Conservation (phyloP, 2,329 filamentous ascomycete species). For the Cladophialophora bantiana region DNA sequence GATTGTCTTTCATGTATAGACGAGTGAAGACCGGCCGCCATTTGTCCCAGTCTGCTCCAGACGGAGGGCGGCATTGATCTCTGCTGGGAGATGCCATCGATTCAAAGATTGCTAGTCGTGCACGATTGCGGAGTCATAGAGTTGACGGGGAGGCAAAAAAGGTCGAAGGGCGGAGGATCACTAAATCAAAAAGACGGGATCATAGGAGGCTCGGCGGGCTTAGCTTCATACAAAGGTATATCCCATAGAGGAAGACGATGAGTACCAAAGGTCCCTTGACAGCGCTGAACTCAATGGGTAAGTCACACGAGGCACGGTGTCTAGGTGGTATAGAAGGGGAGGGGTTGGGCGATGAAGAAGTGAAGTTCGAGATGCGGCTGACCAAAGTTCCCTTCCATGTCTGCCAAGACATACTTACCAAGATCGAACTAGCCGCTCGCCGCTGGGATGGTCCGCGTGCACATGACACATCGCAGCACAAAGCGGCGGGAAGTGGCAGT, state of each 20-base stretch:
- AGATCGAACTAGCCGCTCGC: neutral
- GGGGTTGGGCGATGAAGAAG: neutral
- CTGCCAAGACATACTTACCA: neutral
- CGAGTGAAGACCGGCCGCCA: slow-evolving; percentile 70
- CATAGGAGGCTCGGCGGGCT: slow-evolving; percentile 3
- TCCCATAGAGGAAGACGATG: neutral
- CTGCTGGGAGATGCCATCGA: slow-evolving; percentile 7
- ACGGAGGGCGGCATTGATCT: slow-evolving; percentile 13
- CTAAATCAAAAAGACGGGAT: neutral
- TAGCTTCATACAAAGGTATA: neutral
- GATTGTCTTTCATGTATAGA: slow-evolving; percentile 76
- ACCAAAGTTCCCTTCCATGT: slow-evolving; percentile 8
- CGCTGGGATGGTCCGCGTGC: neutral
- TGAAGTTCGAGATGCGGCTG: slow-evolving; percentile 6
- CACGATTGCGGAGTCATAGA: slow-evolving; percentile 12
- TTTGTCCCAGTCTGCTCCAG: slow-evolving; percentile 63
- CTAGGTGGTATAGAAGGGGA: neutral
- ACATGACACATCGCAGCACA: neutral
- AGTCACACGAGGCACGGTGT: neutral
- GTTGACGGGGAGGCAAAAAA: slow-evolving; percentile 8
- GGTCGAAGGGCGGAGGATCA: neutral
- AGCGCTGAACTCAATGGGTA: neutral
- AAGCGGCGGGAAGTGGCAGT: neutral
- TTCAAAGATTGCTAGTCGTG: neutral
- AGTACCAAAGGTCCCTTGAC: neutral